These are phyloP conservation scores for Endocalyx cinctus DNA, from an alignment of 2,329 filamentous ascomycete species.

Conservation along the genomic window DNA sequence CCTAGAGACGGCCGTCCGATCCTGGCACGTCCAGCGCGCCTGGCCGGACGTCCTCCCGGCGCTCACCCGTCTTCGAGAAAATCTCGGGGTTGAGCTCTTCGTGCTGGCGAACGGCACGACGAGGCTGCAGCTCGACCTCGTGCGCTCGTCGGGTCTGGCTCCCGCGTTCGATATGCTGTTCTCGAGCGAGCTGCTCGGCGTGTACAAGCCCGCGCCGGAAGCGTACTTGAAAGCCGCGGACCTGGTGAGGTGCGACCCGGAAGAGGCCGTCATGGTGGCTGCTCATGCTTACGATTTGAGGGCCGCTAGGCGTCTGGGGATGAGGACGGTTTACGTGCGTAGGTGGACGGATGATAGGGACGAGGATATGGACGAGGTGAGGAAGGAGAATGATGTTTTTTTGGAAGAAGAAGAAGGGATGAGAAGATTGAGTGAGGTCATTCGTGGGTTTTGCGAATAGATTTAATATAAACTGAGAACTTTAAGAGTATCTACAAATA, in stretches of 20 bases:
- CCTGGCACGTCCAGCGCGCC: slow-evolving; percentile 45
- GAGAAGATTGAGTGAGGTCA: slow-evolving; percentile 9
- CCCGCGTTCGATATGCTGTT: slow-evolving; percentile 45
- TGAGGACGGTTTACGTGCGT: slow-evolving; percentile 48
- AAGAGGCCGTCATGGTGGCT: slow-evolving; percentile 48
- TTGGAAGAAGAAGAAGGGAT: slow-evolving; percentile 12
- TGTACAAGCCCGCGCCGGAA: slow-evolving; percentile 41
- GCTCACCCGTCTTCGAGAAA: slow-evolving; percentile 31
- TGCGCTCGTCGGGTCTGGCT: slow-evolving; percentile 38
- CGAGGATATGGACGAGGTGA: slow-evolving; percentile 38
- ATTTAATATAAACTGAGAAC: no score
- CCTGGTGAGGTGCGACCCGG: slow-evolving; percentile 32
- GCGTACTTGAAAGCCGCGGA: slow-evolving; percentile 43
- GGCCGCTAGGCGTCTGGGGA: slow-evolving; percentile 41
- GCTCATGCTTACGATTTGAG: slow-evolving; percentile 51
- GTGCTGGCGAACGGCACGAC: slow-evolving; percentile 53
- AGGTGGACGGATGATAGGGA: slow-evolving; percentile 49
- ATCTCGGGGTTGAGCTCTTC: slow-evolving; percentile 36
- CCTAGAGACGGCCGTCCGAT: slow-evolving; percentile 23
- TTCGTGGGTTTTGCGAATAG: no score
- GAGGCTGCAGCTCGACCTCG: slow-evolving; percentile 49
- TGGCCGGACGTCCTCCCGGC: slow-evolving; percentile 47
- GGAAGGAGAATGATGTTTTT: slow-evolving; percentile 33
- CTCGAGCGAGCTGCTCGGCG: slow-evolving; percentile 45
- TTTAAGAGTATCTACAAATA: no score